Conservation (phyloP, 352 stramenopile species). For the Pythium chondricola region DNA sequence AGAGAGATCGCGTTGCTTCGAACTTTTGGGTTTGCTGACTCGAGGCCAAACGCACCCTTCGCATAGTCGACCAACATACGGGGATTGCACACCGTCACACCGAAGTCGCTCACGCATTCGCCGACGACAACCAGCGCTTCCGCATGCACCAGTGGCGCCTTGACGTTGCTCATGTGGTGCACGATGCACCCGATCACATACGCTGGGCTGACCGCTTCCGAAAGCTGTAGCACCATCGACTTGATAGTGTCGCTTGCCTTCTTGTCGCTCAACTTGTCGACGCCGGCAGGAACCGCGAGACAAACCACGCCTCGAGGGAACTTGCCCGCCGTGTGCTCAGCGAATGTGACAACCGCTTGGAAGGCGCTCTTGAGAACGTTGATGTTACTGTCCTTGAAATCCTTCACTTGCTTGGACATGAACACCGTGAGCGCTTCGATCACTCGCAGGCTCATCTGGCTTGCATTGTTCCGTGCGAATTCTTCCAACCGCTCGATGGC, state of each 20-base stretch:
- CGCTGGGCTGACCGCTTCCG: constrained; percentile 60
- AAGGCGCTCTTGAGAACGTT: constrained; percentile 85
- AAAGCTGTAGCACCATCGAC: constrained; percentile 71
- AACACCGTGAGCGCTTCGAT: constrained; percentile 77
- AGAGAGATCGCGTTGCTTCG: constrained; percentile 57
- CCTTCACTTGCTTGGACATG: constrained; percentile 69
- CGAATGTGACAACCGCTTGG: constrained; percentile 70
- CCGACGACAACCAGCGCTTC: constrained; percentile 57
- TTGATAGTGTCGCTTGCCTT: constrained; percentile 69
- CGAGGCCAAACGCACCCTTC: constrained; percentile 65
- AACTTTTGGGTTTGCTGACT: constrained; percentile 79
- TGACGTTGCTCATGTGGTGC: constrained; percentile 71
- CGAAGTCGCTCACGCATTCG: constrained; percentile 77
- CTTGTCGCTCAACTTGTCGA: constrained; percentile 79
- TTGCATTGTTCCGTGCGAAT: constrained; percentile 43
- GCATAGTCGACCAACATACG: constrained; percentile 66
- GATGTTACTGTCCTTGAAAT: constrained; percentile 88
- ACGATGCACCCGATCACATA: constrained; percentile 78
- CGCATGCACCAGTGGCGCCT: constrained; percentile 66
- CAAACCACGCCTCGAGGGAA: constrained; percentile 74
- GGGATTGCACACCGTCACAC: constrained; percentile 59
- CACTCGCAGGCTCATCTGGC: constrained; percentile 44
- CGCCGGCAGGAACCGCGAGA: constrained; percentile 50
- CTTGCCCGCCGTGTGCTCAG: constrained; percentile 44
- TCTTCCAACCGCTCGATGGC: constrained; percentile 67